Percentiles rank a stretch among this genome's conserved stretches.
phyloP scores from a whole-genome alignment of 2,329 filamentous ascomycete species.

The Pseudopithomyces chartarum region DNA sequence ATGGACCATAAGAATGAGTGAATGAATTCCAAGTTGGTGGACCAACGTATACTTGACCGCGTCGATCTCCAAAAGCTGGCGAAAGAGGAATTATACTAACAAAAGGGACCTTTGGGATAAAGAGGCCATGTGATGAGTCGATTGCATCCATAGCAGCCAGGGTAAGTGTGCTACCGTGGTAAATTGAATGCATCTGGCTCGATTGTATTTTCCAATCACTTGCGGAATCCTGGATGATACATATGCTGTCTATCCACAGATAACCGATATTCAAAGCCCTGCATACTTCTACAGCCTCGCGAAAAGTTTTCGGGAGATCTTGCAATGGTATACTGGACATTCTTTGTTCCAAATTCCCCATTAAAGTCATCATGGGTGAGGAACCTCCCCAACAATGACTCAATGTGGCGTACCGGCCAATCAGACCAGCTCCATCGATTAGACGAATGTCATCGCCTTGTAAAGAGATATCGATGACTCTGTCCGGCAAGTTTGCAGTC shows the following conservation, averaged over 20 bases:
- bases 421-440: conserved; percentile 1
- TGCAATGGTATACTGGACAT: neutral
- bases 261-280: conserved; percentile 3
- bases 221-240: conserved; percentile 13
- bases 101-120: neutral
- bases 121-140: neutral
- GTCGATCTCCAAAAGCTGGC: neutral
- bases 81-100: neutral
- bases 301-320: conserved; percentile 8
- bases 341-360: neutral
- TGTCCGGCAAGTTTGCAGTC: neutral
- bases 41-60: conserved; percentile 2
- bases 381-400: conserved; percentile 44
- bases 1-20: neutral
- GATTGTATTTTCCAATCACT: conserved; percentile 12
- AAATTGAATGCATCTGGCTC: conserved; percentile 9
- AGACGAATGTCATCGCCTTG: neutral
- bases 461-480: conserved; percentile 5
- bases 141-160: conserved; percentile 7
- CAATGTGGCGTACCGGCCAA: conserved; percentile 3
- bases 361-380: neutral
- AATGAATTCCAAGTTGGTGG: neutral
- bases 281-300: conserved; percentile 6
- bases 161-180: conserved; percentile 8
- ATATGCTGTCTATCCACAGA: conserved; percentile 17